These are phyloP conservation scores for Diaporthe ampelina DNA, from an alignment of 2,329 filamentous ascomycete species.

Conservation along the genomic window DNA sequence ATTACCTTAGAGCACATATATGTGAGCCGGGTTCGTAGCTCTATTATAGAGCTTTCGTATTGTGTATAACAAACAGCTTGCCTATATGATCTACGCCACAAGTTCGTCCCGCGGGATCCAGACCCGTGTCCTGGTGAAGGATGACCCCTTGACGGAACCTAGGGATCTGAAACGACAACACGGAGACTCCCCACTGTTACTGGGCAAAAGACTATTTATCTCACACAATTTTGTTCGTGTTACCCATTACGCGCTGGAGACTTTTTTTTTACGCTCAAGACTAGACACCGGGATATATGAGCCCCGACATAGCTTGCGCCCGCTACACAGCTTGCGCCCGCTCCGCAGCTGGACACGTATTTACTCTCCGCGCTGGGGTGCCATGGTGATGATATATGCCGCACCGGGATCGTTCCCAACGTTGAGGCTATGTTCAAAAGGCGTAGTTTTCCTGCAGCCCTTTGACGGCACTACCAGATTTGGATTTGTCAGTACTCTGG, in stretches of 20 bases:
- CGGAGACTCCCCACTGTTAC: background rate
- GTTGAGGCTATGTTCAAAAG: background rate
- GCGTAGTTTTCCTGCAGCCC: background rate
- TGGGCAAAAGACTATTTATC: constrained; percentile 6
- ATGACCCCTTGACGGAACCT: constrained; percentile 4
- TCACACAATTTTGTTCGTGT: constrained; percentile 9
- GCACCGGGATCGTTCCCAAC: background rate
- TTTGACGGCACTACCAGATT: background rate
- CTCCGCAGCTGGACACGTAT: background rate
- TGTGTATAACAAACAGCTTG: background rate
- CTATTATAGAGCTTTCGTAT: background rate
- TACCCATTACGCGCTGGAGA: background rate
- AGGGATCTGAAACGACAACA: constrained; percentile 10
- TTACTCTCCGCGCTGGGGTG: background rate
- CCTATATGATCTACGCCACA: constrained; percentile 23
- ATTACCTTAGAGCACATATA: background rate
- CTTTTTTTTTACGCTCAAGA: constrained; percentile 9
- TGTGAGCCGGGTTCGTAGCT: background rate
- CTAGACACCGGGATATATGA: background rate
- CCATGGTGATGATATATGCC: background rate
- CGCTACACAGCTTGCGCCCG: background rate
- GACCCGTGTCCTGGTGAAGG: background rate
- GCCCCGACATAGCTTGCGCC: background rate
- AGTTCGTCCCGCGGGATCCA: constrained; percentile 23
- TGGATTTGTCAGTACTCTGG: background rate